Conservation (phyloP, 495 filamentous ascomycete genomes). For the Aspergillus cavernicola region DNA sequence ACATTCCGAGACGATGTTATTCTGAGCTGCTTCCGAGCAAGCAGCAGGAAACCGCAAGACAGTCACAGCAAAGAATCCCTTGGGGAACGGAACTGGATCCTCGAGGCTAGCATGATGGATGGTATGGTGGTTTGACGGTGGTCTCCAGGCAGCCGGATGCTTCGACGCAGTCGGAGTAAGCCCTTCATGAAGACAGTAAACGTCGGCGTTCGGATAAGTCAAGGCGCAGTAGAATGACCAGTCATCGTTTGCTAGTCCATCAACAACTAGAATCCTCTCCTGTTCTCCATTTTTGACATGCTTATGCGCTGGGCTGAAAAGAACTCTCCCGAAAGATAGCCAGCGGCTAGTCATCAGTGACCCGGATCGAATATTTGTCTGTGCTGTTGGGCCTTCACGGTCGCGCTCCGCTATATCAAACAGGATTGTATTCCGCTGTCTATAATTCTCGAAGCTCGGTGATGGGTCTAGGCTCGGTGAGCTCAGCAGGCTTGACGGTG, state of each 20-base stretch:
- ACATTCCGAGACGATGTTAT: slow-evolving; percentile 79
- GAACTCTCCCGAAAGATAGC: slow-evolving; percentile 90
- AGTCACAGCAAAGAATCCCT: slow-evolving; percentile 79
- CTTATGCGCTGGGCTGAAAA: slow-evolving; percentile 89
- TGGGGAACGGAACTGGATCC: slow-evolving; percentile 79
- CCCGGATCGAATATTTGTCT: slow-evolving; percentile 79
- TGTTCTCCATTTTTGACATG: slow-evolving; percentile 62
- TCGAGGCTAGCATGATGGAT: slow-evolving; percentile 66
- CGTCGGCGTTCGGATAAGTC: slow-evolving; percentile 78
- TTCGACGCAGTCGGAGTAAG: slow-evolving; percentile 30
- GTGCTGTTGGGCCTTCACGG: slow-evolving; percentile 60
- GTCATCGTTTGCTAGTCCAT: slow-evolving; percentile 87
- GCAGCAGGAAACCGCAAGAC: slow-evolving; percentile 84
- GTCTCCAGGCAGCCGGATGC: slow-evolving; percentile 46
- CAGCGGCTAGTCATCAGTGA: slow-evolving; percentile 76
- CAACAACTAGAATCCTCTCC: slow-evolving; percentile 75
- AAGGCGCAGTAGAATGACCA: slow-evolving; percentile 98
- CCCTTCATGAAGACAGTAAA: slow-evolving; percentile 64
- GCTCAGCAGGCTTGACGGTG: slow-evolving; percentile 28
- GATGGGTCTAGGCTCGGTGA: slow-evolving; percentile 28
- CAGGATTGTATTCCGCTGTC: slow-evolving; percentile 39
- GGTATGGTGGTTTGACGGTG: slow-evolving; percentile 81
- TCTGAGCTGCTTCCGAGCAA: slow-evolving; percentile 68
- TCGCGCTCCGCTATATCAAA: slow-evolving; percentile 52
- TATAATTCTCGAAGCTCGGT: slow-evolving; percentile 29